A percentile compares a stretch with the other conserved stretches of the same genome.
Evolutionary conservation across 2,329 filamentous ascomycete species (phyloP).

Genomic region (Botrytis aclada): DNA sequence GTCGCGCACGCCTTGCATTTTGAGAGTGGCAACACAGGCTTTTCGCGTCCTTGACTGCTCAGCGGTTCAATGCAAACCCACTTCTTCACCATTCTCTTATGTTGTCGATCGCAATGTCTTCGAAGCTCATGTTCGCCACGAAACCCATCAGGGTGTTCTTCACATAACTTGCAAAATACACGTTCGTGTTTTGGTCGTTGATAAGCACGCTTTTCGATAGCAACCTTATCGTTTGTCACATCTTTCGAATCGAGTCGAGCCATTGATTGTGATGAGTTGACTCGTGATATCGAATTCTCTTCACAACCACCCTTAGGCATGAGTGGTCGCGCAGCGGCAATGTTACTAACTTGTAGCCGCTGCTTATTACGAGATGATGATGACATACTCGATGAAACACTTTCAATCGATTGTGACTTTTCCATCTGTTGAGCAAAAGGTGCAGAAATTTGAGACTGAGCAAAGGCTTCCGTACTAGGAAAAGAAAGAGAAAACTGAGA

Average conservation of each 20-base stretch:
- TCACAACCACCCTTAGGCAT: conserved; percentile 36
- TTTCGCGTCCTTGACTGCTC: conserved; percentile 45
- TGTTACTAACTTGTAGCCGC: conserved; percentile 34
- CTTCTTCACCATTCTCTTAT: conserved; percentile 55
- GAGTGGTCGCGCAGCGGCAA: conserved; percentile 33
- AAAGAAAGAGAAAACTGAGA: conserved; percentile 35
- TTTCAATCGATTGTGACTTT: conserved; percentile 37
- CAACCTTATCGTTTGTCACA: conserved; percentile 35
- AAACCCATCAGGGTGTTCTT: conserved; percentile 81
- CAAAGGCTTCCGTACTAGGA: conserved; percentile 25
- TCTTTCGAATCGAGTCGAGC: conserved; percentile 35
- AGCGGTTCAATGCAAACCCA: conserved; percentile 60
- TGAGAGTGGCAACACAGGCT: conserved; percentile 59
- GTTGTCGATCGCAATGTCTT: conserved; percentile 65
- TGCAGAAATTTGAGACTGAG: conserved; percentile 30
- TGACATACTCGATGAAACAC: conserved; percentile 35
- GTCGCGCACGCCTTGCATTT: conserved; percentile 68
- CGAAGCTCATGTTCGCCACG: conserved; percentile 84
- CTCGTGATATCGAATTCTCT: conserved; percentile 32
- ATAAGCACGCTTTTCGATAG: conserved; percentile 36
- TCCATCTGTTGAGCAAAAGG: conserved; percentile 36
- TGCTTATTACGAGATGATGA: conserved; percentile 36
- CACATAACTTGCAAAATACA: conserved; percentile 65
- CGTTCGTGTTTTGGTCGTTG: conserved; percentile 39
- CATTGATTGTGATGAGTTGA: conserved; percentile 35